phyloP scores from a whole-genome alignment of 179 eudicot species.

The Camellia oleifera region DNA sequence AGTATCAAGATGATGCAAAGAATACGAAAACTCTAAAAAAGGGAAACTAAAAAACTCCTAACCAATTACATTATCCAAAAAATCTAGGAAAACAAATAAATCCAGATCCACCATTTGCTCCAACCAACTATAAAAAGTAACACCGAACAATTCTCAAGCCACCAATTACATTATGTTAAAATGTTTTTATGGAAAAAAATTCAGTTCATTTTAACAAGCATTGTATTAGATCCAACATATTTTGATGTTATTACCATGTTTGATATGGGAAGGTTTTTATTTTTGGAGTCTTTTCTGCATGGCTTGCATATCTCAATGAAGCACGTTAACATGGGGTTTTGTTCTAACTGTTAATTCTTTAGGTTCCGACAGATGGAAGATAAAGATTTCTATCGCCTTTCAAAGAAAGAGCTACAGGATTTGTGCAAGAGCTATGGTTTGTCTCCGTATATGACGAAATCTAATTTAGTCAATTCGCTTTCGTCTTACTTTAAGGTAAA shows the following conservation, averaged over 20 bases:
- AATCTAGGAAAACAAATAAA: no score
- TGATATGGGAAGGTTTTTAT: background rate
- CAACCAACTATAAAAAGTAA: no score
- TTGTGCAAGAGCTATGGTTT: slow-evolving; percentile 56
- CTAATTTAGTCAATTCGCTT: slow-evolving; percentile 46
- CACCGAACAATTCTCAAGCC: no score
- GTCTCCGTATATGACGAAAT: slow-evolving; percentile 47
- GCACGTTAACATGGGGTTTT: background rate
- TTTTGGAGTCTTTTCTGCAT: background rate
- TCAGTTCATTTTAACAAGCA: background rate
- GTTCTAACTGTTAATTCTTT: background rate
- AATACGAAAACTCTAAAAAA: no score
- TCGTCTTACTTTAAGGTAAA: slow-evolving; percentile 43
- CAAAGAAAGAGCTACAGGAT: slow-evolving; percentile 51
- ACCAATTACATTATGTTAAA: no score
- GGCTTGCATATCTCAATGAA: background rate
- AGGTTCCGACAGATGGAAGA: slow-evolving; percentile 15
- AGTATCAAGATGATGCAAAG: no score
- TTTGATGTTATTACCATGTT: background rate
- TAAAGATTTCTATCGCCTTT: slow-evolving; percentile 14
- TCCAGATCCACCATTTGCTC: no score
- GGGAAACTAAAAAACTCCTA: no score
- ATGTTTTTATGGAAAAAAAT: background rate
- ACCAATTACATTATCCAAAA: no score
- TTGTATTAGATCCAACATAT: background rate